Conservation (phyloP, 2,329 filamentous ascomycete genomes). For the Bipolaris sorokiniana region DNA sequence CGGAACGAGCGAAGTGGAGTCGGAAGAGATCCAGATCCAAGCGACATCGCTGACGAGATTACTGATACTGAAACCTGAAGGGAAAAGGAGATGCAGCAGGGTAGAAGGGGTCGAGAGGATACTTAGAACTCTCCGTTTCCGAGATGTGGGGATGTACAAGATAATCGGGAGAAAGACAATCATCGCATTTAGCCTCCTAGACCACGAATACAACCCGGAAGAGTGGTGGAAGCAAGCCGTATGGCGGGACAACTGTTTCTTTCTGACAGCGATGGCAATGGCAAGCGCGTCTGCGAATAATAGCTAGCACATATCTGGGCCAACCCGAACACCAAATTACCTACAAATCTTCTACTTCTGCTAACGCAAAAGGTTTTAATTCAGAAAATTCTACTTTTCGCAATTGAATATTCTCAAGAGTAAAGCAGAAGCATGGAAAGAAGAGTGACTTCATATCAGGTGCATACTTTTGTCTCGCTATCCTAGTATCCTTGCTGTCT, state of each 20-base stretch:
- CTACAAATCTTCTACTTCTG: neutral
- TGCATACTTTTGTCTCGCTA: slow-evolving; percentile 8
- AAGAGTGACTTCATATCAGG: neutral
- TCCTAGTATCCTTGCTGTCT: slow-evolving; percentile 21
- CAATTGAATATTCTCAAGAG: too few relatives aligned
- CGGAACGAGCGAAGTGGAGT: slow-evolving; percentile 3
- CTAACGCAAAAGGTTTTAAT: too few relatives aligned
- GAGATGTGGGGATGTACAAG: neutral
- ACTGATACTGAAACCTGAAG: neutral
- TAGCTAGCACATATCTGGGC: neutral
- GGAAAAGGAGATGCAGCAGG: slow-evolving; percentile 2
- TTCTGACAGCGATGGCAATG: neutral
- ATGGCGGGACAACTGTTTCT: neutral
- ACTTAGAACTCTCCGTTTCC: slow-evolving; percentile 39
- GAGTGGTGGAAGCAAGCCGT: neutral
- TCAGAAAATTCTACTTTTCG: too few relatives aligned
- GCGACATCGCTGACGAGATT: neutral
- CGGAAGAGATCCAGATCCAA: slow-evolving; percentile 3
- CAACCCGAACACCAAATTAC: neutral
- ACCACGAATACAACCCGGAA: neutral
- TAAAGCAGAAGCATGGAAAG: neutral
- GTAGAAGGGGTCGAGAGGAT: slow-evolving; percentile 15
- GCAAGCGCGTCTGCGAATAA: neutral
- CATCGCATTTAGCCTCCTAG: slow-evolving; percentile 9
- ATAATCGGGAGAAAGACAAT: neutral